Conservation (phyloP, 192 early-diverging fungal genomes). For the Backusella tuberculispora region DNA sequence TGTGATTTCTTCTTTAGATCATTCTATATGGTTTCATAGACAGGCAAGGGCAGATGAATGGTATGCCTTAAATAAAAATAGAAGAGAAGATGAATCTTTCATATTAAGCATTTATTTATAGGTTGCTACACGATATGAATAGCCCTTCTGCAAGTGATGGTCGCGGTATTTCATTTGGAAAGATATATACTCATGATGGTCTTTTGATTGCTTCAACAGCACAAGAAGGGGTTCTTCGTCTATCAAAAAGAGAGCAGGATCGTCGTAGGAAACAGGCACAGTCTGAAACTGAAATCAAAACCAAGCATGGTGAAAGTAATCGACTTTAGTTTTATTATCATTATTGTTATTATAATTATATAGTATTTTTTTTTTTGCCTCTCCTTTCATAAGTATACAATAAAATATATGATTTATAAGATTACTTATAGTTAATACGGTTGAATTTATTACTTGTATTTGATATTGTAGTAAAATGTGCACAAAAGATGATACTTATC, state of each 20-base stretch:
- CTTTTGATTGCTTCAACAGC: constrained; percentile 77
- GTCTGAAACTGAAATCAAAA: too few species aligned
- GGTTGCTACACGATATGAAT: constrained; percentile 82
- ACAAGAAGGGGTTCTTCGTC: constrained; percentile 83
- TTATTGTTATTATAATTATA: too few species aligned
- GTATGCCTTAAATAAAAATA: constrained; percentile 35
- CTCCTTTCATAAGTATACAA: too few species aligned
- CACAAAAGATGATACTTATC: too few species aligned
- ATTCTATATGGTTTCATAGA: constrained; percentile 87
- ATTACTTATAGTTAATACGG: too few species aligned
- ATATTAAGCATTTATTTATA: background rate
- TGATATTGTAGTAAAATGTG: too few species aligned
- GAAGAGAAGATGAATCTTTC: constrained; percentile 15
- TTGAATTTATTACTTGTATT: too few species aligned
- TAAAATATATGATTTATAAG: too few species aligned
- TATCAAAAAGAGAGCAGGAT: constrained; percentile 34
- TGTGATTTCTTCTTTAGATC: constrained; percentile 72
- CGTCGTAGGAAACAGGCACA: background rate
- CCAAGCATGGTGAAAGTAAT: too few species aligned
- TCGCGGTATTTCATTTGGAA: constrained; percentile 76
- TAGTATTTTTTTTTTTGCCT: too few species aligned
- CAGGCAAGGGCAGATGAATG: constrained; percentile 88
- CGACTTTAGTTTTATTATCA: too few species aligned
- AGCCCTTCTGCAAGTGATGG: constrained; percentile 65
- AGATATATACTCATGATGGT: constrained; percentile 79